Percentiles rank a stretch among this genome's conserved stretches.
Evolutionary conservation across 108 stramenopile genomes (phyloP).

Genomic region (Cyclostephanos tholiformis): DNA sequence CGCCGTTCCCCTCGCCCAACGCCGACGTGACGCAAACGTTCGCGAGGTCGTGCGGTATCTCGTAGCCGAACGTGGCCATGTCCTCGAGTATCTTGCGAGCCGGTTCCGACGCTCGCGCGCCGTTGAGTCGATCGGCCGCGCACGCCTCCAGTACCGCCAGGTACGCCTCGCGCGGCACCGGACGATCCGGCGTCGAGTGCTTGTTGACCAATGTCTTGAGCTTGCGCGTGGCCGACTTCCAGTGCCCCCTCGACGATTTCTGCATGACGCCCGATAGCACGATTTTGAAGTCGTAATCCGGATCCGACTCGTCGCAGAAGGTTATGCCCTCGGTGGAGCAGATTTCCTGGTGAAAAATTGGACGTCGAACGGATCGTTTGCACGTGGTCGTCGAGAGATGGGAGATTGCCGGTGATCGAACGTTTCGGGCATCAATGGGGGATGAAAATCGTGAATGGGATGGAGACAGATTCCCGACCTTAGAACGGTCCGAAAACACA

Average conservation of each 20-base stretch:
- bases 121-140: constrained; percentile 74
- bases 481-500: too few species aligned
- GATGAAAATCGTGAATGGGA: too few species aligned
- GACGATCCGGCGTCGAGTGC: constrained; percentile 44
- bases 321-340: constrained; percentile 57
- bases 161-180: constrained; percentile 68
- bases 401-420: too few species aligned
- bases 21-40: constrained; percentile 69
- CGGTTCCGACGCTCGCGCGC: constrained; percentile 86
- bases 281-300: constrained; percentile 74
- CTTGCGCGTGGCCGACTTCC: constrained; percentile 83
- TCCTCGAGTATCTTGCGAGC: constrained; percentile 83
- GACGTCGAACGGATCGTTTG: too few species aligned
- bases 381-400: too few species aligned
- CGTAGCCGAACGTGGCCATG: constrained; percentile 68
- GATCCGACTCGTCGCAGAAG: constrained; percentile 78
- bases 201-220: constrained; percentile 65
- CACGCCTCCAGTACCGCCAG: constrained; percentile 68
- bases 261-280: constrained; percentile 54
- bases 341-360: constrained; percentile 30
- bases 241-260: constrained; percentile 72
- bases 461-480: too few species aligned
- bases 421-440: too few species aligned
- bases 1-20: constrained; percentile 69
- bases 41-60: constrained; percentile 62